These are phyloP conservation scores for Ochromonas danica DNA, from an alignment of 108 stramenopile genomes.

Conservation along the genomic window DNA sequence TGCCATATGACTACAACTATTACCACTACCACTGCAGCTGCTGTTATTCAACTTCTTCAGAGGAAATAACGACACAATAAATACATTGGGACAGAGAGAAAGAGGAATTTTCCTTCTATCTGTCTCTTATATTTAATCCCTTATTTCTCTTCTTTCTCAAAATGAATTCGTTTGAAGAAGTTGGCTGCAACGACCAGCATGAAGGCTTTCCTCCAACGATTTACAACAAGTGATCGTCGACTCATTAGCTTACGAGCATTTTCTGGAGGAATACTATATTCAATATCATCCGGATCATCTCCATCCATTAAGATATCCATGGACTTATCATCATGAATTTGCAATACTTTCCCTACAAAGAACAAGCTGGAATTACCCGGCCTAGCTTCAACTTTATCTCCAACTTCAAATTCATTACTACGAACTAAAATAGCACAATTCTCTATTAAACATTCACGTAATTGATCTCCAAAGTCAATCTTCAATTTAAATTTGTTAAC, in stretches of 20 bases:
- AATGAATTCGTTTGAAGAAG: not conserved
- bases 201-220: not conserved
- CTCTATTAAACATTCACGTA: no score
- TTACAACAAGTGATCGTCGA: not conserved
- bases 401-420: not conserved
- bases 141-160: no score
- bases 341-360: not conserved
- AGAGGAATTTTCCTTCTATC: no score
- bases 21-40: no score
- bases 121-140: no score
- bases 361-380: not conserved
- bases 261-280: not conserved
- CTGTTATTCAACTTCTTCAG: no score
- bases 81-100: no score
- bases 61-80: no score
- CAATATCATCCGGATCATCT: slow-evolving; percentile 5
- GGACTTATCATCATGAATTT: not conserved
- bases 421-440: no score
- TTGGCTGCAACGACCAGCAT: not conserved
- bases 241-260: slow-evolving; percentile 1
- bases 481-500: no score
- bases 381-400: not conserved
- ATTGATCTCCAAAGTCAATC: no score
- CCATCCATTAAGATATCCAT: not conserved
- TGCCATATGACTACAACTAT: no score